Percentiles rank a stretch among this genome's conserved stretches.
phyloP scores from a whole-genome alignment of 306 rosid species.

The Vigna unguiculata region DNA sequence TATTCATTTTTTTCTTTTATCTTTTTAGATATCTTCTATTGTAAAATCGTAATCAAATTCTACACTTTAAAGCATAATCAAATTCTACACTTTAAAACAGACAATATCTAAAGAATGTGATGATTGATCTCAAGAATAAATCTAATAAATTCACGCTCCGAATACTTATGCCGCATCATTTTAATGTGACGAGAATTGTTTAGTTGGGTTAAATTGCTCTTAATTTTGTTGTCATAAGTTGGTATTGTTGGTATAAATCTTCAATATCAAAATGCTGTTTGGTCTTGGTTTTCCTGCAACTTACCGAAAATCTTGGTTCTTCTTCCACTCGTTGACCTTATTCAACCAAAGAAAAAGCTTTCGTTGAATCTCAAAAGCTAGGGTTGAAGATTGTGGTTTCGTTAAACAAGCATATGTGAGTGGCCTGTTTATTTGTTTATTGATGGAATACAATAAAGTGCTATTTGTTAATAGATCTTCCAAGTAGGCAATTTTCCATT shows the following conservation, averaged over 20 bases:
- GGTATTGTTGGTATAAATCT: not conserved
- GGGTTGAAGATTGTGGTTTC: slow-evolving; percentile 11
- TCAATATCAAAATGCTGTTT: slow-evolving; percentile 9
- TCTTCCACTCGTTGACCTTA: slow-evolving; percentile 17
- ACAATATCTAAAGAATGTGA: too few relatives aligned
- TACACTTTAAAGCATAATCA: too few relatives aligned
- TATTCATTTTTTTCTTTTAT: too few relatives aligned
- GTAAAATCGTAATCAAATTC: too few relatives aligned
- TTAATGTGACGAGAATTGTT: too few relatives aligned
- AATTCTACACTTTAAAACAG: too few relatives aligned
- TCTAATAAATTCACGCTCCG: too few relatives aligned
- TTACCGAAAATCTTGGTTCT: not conserved
- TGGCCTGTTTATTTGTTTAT: not conserved
- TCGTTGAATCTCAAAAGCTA: not conserved
- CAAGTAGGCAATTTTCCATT: slow-evolving; percentile 15
- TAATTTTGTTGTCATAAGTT: not conserved
- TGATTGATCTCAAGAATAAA: too few relatives aligned
- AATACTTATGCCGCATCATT: too few relatives aligned
- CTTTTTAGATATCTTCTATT: too few relatives aligned
- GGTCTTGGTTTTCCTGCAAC: not conserved
- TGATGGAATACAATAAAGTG: not conserved
- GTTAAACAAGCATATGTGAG: slow-evolving; percentile 26
- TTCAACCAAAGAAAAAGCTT: slow-evolving; percentile 1
- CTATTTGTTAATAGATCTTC: not conserved
- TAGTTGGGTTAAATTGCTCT: too few relatives aligned